phyloP scores from a whole-genome alignment of 805 yeast genomes.

The Yarrowia divulgata region DNA sequence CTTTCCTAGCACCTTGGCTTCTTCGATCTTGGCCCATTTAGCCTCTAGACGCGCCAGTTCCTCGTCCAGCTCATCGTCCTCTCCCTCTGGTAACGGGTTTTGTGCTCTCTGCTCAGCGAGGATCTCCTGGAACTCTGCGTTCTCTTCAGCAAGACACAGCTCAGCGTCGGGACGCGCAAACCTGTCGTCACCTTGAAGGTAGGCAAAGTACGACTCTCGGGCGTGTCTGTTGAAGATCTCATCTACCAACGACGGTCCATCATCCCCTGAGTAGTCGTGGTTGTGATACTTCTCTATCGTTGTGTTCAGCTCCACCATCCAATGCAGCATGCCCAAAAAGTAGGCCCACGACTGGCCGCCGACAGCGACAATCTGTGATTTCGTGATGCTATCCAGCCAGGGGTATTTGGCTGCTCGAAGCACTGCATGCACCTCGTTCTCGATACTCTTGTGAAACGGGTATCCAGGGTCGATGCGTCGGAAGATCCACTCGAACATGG shows the following conservation, averaged over 20 bases:
- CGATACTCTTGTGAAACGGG: slow-evolving; percentile 69
- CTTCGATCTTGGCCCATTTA: slow-evolving; percentile 61
- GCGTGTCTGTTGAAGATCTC: slow-evolving; percentile 45
- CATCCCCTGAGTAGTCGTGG: slow-evolving; percentile 49
- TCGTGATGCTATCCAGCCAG: slow-evolving; percentile 76
- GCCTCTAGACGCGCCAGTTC: slow-evolving; percentile 67
- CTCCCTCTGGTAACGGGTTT: slow-evolving; percentile 47
- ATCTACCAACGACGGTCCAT: slow-evolving; percentile 40
- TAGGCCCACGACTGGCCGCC: slow-evolving; percentile 90
- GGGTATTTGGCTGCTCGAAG: slow-evolving; percentile 77
- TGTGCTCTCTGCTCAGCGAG: slow-evolving; percentile 22
- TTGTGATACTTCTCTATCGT: slow-evolving; percentile 54
- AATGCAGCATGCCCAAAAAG: slow-evolving; percentile 80
- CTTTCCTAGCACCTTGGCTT: slow-evolving; percentile 62
- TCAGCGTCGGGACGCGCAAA: slow-evolving; percentile 36
- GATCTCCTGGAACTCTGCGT: slow-evolving; percentile 32
- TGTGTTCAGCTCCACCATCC: slow-evolving; percentile 70
- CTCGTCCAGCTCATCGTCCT: slow-evolving; percentile 56
- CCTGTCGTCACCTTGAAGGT: slow-evolving; percentile 33
- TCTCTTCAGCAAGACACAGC: slow-evolving; percentile 34
- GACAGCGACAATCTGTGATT: slow-evolving; percentile 87
- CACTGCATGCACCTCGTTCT: slow-evolving; percentile 73
- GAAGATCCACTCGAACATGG: slow-evolving; percentile 81
- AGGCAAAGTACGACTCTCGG: slow-evolving; percentile 25
- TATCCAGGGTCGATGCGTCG: slow-evolving; percentile 80